These are phyloP conservation scores for Triticum monococcum DNA, from an alignment of 176 grass and related monocot species.

Conservation along the genomic window DNA sequence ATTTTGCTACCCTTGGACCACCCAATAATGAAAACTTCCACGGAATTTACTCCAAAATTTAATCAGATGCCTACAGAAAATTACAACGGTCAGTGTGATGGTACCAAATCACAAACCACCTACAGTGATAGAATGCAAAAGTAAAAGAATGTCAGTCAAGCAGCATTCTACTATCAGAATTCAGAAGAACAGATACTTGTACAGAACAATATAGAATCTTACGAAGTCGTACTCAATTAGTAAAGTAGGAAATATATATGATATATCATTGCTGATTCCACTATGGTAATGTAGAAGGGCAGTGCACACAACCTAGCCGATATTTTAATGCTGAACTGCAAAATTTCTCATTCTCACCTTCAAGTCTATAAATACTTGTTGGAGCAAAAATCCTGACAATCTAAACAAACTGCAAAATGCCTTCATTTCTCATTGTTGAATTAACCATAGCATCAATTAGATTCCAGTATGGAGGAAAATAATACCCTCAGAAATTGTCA, in stretches of 20 bases:
- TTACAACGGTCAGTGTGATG: not conserved
- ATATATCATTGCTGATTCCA: constrained; percentile 4
- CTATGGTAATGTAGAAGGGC: not conserved
- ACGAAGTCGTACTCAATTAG: not conserved
- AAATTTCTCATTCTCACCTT: constrained; percentile 31
- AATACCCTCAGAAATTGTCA: constrained; percentile 69
- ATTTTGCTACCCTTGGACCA: not conserved
- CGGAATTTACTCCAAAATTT: not conserved
- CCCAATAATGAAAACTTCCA: not conserved
- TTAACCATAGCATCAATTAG: not conserved
- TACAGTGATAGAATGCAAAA: not conserved
- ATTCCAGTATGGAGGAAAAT: not conserved
- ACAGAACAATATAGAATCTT: not conserved
- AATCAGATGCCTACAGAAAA: constrained; percentile 19
- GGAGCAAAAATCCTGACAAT: not conserved
- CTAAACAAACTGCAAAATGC: not conserved
- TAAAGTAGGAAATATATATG: constrained; percentile 10
- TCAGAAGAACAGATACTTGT: constrained; percentile 1
- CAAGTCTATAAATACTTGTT: constrained; percentile 1
- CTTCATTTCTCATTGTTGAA: constrained; percentile 14
- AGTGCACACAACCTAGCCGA: not conserved
- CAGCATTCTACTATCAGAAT: not conserved
- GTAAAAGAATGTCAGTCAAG: not conserved
- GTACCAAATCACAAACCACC: not conserved
- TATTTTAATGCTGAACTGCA: not conserved